Conservation (phyloP, 2,329 filamentous ascomycete species). For the Colletotrichum liriopes region DNA sequence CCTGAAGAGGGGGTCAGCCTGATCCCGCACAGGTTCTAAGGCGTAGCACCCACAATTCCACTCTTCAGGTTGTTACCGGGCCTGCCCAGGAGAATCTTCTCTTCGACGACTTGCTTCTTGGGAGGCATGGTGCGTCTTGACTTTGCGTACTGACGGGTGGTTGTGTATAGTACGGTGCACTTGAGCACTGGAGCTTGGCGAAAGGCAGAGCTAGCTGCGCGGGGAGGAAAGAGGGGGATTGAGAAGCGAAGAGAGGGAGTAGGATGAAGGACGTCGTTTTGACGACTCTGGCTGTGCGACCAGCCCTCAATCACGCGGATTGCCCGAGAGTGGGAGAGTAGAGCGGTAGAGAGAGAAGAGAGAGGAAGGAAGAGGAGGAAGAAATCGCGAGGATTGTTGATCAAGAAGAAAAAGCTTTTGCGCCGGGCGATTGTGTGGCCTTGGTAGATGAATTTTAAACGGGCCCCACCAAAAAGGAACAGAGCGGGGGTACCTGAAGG, state of each 20-base stretch:
- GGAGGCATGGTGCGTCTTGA: constrained; percentile 86
- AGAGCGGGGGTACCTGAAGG: constrained; percentile 17
- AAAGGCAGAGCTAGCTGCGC: constrained; percentile 80
- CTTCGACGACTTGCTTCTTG: constrained; percentile 92
- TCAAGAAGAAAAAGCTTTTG: constrained; percentile 47
- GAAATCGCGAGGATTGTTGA: constrained; percentile 32
- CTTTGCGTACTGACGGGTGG: constrained; percentile 73
- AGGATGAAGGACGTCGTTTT: constrained; percentile 61
- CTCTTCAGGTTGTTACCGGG: constrained; percentile 99
- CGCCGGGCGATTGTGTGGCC: constrained; percentile 28
- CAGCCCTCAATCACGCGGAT: constrained; percentile 56
- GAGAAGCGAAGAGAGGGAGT: constrained; percentile 68
- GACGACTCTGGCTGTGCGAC: constrained; percentile 56
- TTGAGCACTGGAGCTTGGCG: constrained; percentile 66
- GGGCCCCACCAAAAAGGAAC: constrained; percentile 38
- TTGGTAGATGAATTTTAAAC: constrained; percentile 44
- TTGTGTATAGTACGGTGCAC: constrained; percentile 64
- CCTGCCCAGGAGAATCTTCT: constrained; percentile 96
- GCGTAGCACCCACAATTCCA: constrained; percentile 83
- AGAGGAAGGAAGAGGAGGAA: constrained; percentile 37
- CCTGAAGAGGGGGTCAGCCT: constrained; percentile 67
- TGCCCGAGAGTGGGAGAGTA: constrained; percentile 32
- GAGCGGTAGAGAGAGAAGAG: constrained; percentile 38
- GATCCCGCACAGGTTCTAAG: constrained; percentile 55
- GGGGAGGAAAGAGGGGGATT: constrained; percentile 62